Evolutionary conservation across 352 stramenopile genomes (phyloP).

Genomic region (Phytophthora cryptogea): DNA sequence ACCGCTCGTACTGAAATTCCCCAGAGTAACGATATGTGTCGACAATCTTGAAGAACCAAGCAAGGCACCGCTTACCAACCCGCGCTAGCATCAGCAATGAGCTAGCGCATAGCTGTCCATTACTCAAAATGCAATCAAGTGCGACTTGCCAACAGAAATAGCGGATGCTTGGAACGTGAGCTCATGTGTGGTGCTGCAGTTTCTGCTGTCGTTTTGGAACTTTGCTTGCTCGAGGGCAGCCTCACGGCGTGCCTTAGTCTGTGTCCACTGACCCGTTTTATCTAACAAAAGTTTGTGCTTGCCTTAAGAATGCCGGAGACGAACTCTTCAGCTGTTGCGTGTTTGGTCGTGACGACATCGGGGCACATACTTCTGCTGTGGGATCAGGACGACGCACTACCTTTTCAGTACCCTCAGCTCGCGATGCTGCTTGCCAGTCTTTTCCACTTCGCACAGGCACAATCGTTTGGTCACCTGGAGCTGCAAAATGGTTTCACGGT

Average conservation of each 20-base stretch:
- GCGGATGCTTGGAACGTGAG: not conserved
- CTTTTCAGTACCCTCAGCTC: slow-evolving; percentile 49
- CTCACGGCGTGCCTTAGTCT: not conserved
- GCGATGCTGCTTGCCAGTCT: slow-evolving; percentile 58
- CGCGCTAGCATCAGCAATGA: slow-evolving; percentile 1
- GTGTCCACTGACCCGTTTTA: not conserved
- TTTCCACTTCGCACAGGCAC: slow-evolving; percentile 53
- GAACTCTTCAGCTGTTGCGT: slow-evolving; percentile 32
- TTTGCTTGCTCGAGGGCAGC: not conserved
- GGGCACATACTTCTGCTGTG: slow-evolving; percentile 51
- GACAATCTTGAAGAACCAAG: slow-evolving; percentile 26
- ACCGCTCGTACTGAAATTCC: slow-evolving; percentile 10
- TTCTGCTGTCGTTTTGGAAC: slow-evolving; percentile 1
- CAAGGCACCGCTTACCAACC: slow-evolving; percentile 4
- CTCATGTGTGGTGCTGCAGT: not conserved
- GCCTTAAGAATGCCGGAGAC: slow-evolving; percentile 15
- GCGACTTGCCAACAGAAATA: slow-evolving; percentile 20
- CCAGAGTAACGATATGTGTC: slow-evolving; percentile 27
- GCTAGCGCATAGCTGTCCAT: slow-evolving; percentile 14
- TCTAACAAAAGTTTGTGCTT: not conserved
- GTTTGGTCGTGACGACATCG: slow-evolving; percentile 56
- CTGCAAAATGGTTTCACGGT: slow-evolving; percentile 43
- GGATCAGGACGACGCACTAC: slow-evolving; percentile 47
- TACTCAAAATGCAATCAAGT: slow-evolving; percentile 10
- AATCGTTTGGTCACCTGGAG: slow-evolving; percentile 43